Base-by-base conservation (phyloP, 2,329 filamentous ascomycete species). In the Claviceps quebecensis region DNA sequence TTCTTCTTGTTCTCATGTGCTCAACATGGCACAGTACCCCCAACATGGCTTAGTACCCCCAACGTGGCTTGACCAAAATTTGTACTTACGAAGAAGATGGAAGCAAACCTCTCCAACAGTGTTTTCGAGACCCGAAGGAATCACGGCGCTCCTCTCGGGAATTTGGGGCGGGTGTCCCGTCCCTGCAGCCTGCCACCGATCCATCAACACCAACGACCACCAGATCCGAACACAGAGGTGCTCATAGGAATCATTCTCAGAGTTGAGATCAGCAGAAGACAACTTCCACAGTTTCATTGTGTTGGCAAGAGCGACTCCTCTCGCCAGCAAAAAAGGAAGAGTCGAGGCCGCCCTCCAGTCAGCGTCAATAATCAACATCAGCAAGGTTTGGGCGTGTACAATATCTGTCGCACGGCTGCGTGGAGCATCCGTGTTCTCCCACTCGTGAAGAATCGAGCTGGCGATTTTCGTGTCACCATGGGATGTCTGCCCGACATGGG, bases 151-250 rank as follows among this genome's bases (percentile, higher is more conserved):
- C 54, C 77, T 74, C 56, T 84, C 77, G 1, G 77, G 78, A 52
- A 88, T 79, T 53, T 82, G 71, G 13, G 79, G 57, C 1, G 82
- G 79, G 54, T 75, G 79, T 13, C 77, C 79, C 4, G 77, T 83
- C 22, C 79, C 81, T n/a, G 80, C 75, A 4, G 84, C 81, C 61
- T 86, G 80, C 82, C 83, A 88, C 16, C 83, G 76, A 59, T 88
- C 84, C 56, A 88, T 75, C 55, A 84, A 74, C 45, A 87, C 76
- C 37, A 88, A 68, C 14, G 80, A 78, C 80, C 82, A 87, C 84
- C 84, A 88, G 17, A 83, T 75, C 44, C 82, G 75, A 48, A 81
- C 70, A 1, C 75, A 75, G 4, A 87, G 68, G 17, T 78, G 77
- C 48, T 81, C 78, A 45, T 83, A 78, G 19, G 75, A 76, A 60